Evolutionary conservation across 2,329 filamentous ascomycete genomes (phyloP), one percentile per base, ranked within the genome.

Genomic region (Magnaporthiopsis rhizophila): DNA sequence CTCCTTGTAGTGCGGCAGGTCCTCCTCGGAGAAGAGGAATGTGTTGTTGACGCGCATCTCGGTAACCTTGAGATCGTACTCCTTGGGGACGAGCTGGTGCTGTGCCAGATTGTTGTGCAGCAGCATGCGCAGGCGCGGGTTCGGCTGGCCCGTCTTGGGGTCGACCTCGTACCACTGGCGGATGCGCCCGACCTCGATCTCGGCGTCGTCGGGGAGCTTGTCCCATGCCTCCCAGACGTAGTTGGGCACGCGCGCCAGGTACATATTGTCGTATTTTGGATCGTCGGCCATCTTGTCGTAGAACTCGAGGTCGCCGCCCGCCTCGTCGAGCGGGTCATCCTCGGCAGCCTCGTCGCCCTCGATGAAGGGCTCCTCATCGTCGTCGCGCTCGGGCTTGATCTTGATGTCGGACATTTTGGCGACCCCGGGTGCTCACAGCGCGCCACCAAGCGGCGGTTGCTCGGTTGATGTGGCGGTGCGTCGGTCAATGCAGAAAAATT

Each of bases 1-100:
- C 24, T 80, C 79, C 69, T 84, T 84, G 77, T 87, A 92, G 53
- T 91, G 91, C 0, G 92, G 90, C 28, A 97, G 83, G 72, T 98
- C 92, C 74, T 96, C 92, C 77, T 99, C 95, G 57, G 90, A 92
- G 73, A 99, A 99, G 65, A 98, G 81, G 73, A 90, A 96, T 26
- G 92, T 95, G 76, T 97, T 97, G 71, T 86, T 86, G 45, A 94
- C 86, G 64, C 77, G 63, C 53, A 64, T 64, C 9, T 73, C 77
- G 58, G 80, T 74, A 57, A 86, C 83, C 30, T 84, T 87, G 60
- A 92, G 82, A 60, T 92, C 87, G 77, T 97, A 99, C 72, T 96
- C 92, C 72, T 91, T 91, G 13, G 93, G 92, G n/a, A 97, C 81
- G 6, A 83, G 78, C 69, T 89, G 83, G 73, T 96, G 92, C 67